A percentile compares a stretch with the other conserved stretches of the same genome.
phyloP scores from a whole-genome alignment of 2,329 filamentous ascomycete genomes.

The Bimuria novae-zelandiae region DNA sequence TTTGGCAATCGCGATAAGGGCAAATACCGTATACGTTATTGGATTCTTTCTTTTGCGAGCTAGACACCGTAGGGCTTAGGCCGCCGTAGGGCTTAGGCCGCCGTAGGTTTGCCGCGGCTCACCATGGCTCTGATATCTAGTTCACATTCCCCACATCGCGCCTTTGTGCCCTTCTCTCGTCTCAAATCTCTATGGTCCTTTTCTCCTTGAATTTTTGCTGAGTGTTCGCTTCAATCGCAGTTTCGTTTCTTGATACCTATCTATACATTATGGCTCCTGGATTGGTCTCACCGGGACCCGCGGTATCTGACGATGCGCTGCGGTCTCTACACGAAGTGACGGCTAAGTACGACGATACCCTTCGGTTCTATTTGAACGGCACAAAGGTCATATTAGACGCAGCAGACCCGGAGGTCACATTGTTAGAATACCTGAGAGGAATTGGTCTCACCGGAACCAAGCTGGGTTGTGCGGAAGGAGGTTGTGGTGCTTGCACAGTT shows the following conservation, averaged over 20 bases:
- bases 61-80: neutral
- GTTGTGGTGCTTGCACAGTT: conserved; percentile 94
- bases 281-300: conserved; percentile 50
- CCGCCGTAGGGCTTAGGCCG: neutral
- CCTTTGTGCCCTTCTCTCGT: neutral
- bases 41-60: neutral
- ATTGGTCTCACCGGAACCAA: conserved; percentile 96
- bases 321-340: conserved; percentile 66
- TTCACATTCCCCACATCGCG: conserved; percentile 3
- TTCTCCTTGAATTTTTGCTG: neutral
- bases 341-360: conserved; percentile 79
- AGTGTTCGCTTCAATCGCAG: neutral
- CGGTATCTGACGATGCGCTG: conserved; percentile 51
- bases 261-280: conserved; percentile 60
- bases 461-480: conserved; percentile 93
- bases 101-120: conserved; percentile 4
- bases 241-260: neutral
- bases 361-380: conserved; percentile 93
- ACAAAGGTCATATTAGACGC: conserved; percentile 85
- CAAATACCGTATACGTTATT: neutral
- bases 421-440: conserved; percentile 90
- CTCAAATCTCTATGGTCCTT: neutral
- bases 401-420: conserved; percentile 86
- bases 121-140: neutral
- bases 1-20: conserved; percentile 1